Evolutionary conservation across 129 eudicot genomes (phyloP), one percentile per base, ranked within the genome.

Genomic region (Mikania micrantha): DNA sequence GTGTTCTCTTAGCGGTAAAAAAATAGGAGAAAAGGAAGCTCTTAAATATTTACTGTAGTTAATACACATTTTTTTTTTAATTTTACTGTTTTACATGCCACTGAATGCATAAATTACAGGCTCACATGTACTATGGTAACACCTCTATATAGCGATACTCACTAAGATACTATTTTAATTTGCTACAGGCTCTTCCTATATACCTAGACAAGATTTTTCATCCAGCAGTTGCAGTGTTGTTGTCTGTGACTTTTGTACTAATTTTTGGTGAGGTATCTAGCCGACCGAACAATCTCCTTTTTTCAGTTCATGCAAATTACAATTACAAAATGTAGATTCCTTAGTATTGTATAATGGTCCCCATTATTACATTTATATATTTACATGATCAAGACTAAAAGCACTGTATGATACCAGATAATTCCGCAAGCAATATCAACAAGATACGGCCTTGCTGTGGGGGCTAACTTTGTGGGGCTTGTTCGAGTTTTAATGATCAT

Each of bases 371-470:
- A 16, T 32, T 36, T 47, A 16, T 24, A 31, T 40, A 52, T 40
- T 69, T 65, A 38, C 70, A 56, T 10, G 21, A 67, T 41, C 61
- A 52, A 27, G 28, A 75, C 73, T 76, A 48, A 79, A 52, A 67
- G 50, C 42, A 44, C 32, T n/a, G 35, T 44, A 57, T 13, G 32
- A 35, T 24, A 27, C 67, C 78, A 94, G 99, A 69, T 94, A 24
- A 94, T 94, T 68, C 97, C 99, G 22, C 99, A 94, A 94, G 97
- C 99, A 21, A 84, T 90, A 62, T 87, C 97, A 77, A 73, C 94
- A 60, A 87, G 88, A 83, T 90, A 94, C 45, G 97, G 99, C 68
- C 91, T 94, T 63, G 90, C 99, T 34, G 97, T 94, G 62, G 97
- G 99, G 35, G 95, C 99, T 38, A 94, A 87, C 70, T 83, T 88